These are phyloP conservation scores for Tetrahymena borealis DNA, from an alignment of 73 alveolate genomes.

Conservation along the genomic window DNA sequence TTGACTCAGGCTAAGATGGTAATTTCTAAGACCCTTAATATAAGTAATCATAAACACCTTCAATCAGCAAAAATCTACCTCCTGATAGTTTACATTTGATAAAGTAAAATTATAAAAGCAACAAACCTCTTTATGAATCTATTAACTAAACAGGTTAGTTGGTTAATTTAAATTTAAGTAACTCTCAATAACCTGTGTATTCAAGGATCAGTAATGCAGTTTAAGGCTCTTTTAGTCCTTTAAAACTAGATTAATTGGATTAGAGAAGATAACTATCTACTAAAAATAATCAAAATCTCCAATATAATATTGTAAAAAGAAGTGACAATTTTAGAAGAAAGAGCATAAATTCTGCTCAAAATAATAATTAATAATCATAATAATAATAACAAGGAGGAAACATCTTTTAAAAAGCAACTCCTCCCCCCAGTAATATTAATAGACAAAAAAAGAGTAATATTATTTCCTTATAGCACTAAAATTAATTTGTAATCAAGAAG, in stretches of 20 bases:
- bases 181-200: not conserved
- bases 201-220: not conserved
- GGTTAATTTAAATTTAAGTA: not conserved
- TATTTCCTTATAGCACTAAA: not conserved
- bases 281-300: not conserved
- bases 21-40: not conserved
- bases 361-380: not conserved
- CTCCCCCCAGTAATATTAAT: not conserved
- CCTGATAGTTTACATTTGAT: not conserved
- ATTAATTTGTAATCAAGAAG: not conserved
- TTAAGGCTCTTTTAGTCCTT: not conserved
- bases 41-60: not conserved
- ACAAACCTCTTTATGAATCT: not conserved
- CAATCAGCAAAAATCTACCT: not conserved
- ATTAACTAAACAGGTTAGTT: not conserved
- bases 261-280: not conserved
- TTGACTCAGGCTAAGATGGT: not conserved
- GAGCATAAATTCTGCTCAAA: not conserved
- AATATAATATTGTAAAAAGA: not conserved
- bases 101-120: not conserved
- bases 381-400: not conserved
- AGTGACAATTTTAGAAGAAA: not conserved
- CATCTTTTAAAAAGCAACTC: not conserved
- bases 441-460: not conserved
- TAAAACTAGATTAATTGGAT: not conserved